Evolutionary conservation across 148 eudicot species (phyloP).

Genomic region (Beta vulgaris): DNA sequence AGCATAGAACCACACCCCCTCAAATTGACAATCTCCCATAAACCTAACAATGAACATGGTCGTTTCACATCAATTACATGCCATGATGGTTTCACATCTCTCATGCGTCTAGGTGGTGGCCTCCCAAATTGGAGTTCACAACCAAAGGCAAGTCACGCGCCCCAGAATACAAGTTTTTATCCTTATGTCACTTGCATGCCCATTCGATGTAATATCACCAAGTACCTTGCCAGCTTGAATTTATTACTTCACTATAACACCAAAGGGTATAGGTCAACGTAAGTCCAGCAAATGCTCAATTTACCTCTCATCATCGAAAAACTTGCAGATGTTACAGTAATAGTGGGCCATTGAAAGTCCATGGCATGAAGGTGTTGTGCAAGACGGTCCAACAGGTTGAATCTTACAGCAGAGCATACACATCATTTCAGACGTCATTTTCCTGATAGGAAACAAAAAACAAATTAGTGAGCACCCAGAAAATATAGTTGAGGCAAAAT

Average conservation of each 20-base stretch:
- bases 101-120: neutral
- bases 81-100: neutral
- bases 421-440: constrained; percentile 95
- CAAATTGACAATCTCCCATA: neutral
- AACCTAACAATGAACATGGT: neutral
- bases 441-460: constrained; percentile 45
- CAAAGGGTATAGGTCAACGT: neutral
- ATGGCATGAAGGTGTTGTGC: constrained; percentile 80
- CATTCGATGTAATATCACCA: neutral
- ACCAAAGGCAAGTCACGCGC: neutral
- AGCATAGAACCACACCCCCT: neutral
- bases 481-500: neutral
- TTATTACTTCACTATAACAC: neutral
- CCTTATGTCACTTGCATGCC: neutral
- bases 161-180: neutral
- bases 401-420: constrained; percentile 85
- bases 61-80: neutral
- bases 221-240: neutral
- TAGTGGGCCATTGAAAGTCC: constrained; percentile 77
- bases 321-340: constrained; percentile 86
- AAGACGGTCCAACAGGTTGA: constrained; percentile 79
- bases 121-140: neutral
- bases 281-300: constrained; percentile 2
- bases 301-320: constrained; percentile 94
- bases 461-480: neutral